Conservation (phyloP, 148 eudicot genomes). For the Rhododendron griersonianum region DNA sequence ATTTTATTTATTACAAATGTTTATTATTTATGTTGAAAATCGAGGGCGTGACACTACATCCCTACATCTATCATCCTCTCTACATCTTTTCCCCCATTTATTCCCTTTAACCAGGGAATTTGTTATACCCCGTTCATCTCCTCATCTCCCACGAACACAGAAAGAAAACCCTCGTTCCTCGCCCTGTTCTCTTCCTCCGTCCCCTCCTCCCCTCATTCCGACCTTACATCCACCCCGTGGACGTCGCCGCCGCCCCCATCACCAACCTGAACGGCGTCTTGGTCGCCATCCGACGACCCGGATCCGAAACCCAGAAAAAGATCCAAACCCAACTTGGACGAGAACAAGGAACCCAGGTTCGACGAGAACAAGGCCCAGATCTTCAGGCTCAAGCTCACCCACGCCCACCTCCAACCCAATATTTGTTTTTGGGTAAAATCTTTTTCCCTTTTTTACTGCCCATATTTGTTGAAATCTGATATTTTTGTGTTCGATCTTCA, state of each 20-base stretch:
- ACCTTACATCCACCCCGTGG: constrained; percentile 90
- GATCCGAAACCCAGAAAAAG: constrained; percentile 66
- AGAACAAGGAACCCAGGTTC: constrained; percentile 19
- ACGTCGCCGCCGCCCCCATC: constrained; percentile 1
- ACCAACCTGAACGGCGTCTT: constrained; percentile 38
- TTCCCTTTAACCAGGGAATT: too few relatives aligned
- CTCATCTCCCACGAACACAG: too few relatives aligned
- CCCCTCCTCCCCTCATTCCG: constrained; percentile 49
- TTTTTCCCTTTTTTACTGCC: too few relatives aligned
- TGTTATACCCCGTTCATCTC: too few relatives aligned
- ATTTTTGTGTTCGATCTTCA: too few relatives aligned
- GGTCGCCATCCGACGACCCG: constrained; percentile 73
- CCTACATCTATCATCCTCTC: too few relatives aligned
- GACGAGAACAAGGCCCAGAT: constrained; percentile 97
- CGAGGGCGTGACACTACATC: too few relatives aligned
- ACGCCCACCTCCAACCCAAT: constrained; percentile 42
- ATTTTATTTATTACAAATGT: too few relatives aligned
- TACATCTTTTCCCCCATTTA: too few relatives aligned
- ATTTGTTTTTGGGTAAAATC: too few relatives aligned
- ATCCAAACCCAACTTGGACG: constrained; percentile 40
- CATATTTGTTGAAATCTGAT: too few relatives aligned
- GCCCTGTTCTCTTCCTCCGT: constrained; percentile 34
- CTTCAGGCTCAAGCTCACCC: constrained; percentile 74
- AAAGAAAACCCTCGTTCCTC: not conserved
- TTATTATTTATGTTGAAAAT: too few relatives aligned